Evolutionary conservation across 192 early-diverging fungal species (phyloP).

Genomic region (Ambispora gerdemannii): DNA sequence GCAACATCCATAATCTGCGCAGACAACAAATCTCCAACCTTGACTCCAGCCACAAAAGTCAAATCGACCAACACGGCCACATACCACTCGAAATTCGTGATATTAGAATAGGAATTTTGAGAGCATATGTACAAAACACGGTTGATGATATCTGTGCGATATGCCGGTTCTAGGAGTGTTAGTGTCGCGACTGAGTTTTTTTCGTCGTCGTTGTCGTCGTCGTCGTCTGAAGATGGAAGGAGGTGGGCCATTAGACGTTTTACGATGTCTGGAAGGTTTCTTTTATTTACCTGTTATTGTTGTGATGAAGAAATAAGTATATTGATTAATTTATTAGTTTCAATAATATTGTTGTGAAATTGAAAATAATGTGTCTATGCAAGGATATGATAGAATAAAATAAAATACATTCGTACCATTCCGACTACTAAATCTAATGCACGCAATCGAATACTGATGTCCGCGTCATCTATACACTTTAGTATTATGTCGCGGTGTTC

Average conservation of each 20-base stretch:
- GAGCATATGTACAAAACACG: constrained; percentile 81
- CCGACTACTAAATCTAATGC: constrained; percentile 82
- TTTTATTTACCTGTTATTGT: constrained; percentile 71
- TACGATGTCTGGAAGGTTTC: constrained; percentile 77
- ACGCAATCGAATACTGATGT: constrained; percentile 86
- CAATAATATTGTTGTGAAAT: too few relatives aligned
- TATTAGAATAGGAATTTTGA: constrained; percentile 76
- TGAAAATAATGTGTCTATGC: too few relatives aligned
- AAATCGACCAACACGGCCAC: constrained; percentile 77
- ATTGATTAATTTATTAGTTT: too few relatives aligned
- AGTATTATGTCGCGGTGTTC: constrained; percentile 83
- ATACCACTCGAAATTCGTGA: constrained; percentile 96
- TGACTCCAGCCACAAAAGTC: constrained; percentile 70
- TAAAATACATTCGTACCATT: constrained; percentile 56
- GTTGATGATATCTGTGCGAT: constrained; percentile 78
- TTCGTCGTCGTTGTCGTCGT: constrained; percentile 28
- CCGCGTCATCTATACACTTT: constrained; percentile 86
- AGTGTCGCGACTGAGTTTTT: constrained; percentile 31
- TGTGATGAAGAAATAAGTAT: too few relatives aligned
- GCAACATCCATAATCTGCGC: constrained; percentile 84
- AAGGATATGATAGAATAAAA: too few relatives aligned
- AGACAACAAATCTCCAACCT: constrained; percentile 66
- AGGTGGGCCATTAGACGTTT: constrained; percentile 81
- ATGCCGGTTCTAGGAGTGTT: constrained; percentile 58
- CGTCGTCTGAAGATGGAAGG: constrained; percentile 50